Evolutionary conservation across 1,284 basidiomycete species (phyloP).

Genomic region (Golubevia sp.): DNA sequence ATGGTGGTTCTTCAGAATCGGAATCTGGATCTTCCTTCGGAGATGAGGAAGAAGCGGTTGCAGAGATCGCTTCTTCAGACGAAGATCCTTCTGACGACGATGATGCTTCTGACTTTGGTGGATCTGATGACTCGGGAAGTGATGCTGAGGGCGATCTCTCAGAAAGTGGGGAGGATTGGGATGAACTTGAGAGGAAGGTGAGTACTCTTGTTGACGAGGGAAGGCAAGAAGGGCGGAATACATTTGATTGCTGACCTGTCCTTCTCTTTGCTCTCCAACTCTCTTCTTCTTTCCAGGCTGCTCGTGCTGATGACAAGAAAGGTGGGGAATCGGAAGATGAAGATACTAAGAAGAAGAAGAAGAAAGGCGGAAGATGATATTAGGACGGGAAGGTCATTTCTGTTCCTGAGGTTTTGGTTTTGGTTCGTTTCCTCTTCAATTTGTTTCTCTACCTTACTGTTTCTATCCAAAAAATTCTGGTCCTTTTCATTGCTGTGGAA

Average conservation of each 20-base stretch:
- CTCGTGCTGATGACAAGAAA: constrained; percentile 9
- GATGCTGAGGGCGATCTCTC: constrained; percentile 12
- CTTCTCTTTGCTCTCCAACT: not conserved
- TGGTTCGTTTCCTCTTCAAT: too few species aligned
- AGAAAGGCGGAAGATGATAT: constrained; percentile 61
- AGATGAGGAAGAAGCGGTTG: constrained; percentile 65
- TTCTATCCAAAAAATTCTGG: too few species aligned
- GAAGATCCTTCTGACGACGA: constrained; percentile 62
- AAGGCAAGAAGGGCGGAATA: too few species aligned
- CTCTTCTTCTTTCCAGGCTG: constrained; percentile 63
- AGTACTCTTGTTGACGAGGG: too few species aligned
- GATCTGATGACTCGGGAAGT: constrained; percentile 24
- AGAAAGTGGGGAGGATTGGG: constrained; percentile 79
- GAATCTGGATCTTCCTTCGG: constrained; percentile 80
- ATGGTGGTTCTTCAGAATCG: constrained; percentile 72
- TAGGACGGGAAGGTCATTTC: too few species aligned
- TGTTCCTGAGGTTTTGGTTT: too few species aligned
- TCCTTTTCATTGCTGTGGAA: too few species aligned
- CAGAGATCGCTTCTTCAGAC: constrained; percentile 66
- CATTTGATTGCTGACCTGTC: not conserved
- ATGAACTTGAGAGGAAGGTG: constrained; percentile 90
- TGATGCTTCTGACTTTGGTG: constrained; percentile 27
- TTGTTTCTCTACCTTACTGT: too few species aligned
- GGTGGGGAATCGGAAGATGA: constrained; percentile 69
- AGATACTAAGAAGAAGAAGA: constrained; percentile 71